Percentiles rank a stretch among this genome's conserved stretches.
phyloP scores from a whole-genome alignment of 1,284 basidiomycete species.

The Cystobasidium sp. region DNA sequence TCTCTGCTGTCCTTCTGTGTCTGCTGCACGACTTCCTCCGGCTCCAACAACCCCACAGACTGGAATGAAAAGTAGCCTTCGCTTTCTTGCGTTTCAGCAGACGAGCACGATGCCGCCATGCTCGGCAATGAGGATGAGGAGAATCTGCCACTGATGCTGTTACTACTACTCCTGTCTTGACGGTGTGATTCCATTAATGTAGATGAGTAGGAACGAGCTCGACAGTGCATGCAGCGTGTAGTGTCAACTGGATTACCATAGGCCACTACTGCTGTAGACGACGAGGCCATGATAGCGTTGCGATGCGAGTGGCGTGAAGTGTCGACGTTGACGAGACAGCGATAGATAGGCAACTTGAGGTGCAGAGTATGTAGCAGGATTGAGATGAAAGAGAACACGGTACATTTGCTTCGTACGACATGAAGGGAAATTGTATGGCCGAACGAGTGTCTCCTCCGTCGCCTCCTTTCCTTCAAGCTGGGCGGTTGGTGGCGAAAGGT shows the following conservation, averaged over 20 bases:
- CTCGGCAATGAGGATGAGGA: slow-evolving; percentile 2
- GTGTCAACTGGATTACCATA: not conserved
- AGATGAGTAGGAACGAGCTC: slow-evolving; percentile 10
- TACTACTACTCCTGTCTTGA: not conserved
- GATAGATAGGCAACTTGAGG: not conserved
- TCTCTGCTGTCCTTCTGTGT: not conserved
- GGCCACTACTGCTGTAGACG: not conserved
- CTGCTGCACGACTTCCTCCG: not conserved
- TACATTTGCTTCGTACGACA: not conserved
- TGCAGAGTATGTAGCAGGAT: not conserved
- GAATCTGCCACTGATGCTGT: not conserved
- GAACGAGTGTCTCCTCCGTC: too few relatives aligned
- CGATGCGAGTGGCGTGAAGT: not conserved
- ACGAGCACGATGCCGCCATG: slow-evolving; percentile 9
- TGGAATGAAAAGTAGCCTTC: slow-evolving; percentile 27
- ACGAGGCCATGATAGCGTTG: not conserved
- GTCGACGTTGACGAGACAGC: not conserved
- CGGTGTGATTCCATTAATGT: not conserved
- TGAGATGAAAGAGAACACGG: not conserved
- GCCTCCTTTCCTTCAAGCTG: too few relatives aligned
- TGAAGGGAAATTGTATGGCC: too few relatives aligned
- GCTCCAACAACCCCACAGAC: slow-evolving; percentile 10
- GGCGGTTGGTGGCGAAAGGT: too few relatives aligned
- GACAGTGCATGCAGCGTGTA: slow-evolving; percentile 7
- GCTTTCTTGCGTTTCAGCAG: not conserved